phyloP scores from a whole-genome alignment of 768 basidiomycete species.

The Hypsizygus marmoreus region DNA sequence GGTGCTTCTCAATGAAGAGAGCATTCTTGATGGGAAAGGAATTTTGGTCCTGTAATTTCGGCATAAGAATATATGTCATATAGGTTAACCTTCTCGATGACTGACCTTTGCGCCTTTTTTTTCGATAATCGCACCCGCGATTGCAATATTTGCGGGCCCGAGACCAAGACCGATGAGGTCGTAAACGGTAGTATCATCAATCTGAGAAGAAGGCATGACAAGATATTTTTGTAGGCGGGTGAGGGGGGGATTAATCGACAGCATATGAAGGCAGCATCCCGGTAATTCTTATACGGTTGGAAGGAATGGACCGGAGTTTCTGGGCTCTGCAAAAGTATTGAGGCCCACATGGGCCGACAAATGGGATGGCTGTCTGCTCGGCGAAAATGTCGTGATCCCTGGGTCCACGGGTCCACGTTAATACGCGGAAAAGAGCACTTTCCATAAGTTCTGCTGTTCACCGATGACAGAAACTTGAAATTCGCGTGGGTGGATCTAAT shows the following conservation, averaged over 20 bases:
- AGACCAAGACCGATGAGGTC: slow-evolving; percentile 55
- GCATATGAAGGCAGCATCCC: background rate
- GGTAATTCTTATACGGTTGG: background rate
- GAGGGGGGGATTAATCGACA: background rate
- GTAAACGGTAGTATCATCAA: slow-evolving; percentile 27
- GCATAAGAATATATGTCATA: slow-evolving; percentile 12
- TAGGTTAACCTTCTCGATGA: slow-evolving; percentile 3
- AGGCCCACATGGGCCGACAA: background rate
- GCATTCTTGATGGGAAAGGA: slow-evolving; percentile 24
- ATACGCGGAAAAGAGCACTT: background rate
- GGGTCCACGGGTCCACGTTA: slow-evolving; percentile 1
- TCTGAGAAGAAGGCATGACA: slow-evolving; percentile 11
- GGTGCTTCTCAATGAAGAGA: slow-evolving; percentile 52
- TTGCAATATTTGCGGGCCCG: slow-evolving; percentile 54
- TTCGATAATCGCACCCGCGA: slow-evolving; percentile 52
- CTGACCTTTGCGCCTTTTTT: slow-evolving; percentile 27
- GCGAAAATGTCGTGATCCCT: slow-evolving; percentile 11
- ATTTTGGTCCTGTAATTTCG: slow-evolving; percentile 5
- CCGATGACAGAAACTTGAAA: background rate
- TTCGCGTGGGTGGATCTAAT: slow-evolving; percentile 26
- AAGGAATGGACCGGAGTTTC: background rate
- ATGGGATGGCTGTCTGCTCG: background rate
- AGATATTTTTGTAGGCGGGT: slow-evolving; percentile 4
- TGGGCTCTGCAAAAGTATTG: background rate
- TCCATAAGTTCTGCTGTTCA: slow-evolving; percentile 1